These are phyloP conservation scores for Chlorophyllum brunneum DNA, from an alignment of 768 basidiomycete species.

Conservation along the genomic window DNA sequence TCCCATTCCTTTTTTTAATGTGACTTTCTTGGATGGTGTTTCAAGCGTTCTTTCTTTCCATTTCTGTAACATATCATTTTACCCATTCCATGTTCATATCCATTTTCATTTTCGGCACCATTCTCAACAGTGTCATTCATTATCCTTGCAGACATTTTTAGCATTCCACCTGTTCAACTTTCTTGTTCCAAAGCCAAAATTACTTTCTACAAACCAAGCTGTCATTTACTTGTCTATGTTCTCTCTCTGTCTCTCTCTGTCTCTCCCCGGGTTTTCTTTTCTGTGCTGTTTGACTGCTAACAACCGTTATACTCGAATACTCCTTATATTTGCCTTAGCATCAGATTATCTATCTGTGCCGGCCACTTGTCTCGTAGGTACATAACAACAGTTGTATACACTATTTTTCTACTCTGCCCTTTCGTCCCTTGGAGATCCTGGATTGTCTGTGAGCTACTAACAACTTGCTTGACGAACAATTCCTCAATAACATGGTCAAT, in stretches of 20 bases:
- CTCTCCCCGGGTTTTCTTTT: background rate
- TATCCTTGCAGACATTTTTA: background rate
- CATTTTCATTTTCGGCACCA: background rate
- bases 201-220: background rate
- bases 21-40: background rate
- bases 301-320: background rate
- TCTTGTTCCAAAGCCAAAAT: background rate
- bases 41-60: background rate
- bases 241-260: background rate
- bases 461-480: too few relatives aligned
- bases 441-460: too few relatives aligned
- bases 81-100: background rate
- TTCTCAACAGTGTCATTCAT: background rate
- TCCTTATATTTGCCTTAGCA: background rate
- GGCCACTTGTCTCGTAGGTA: slow-evolving; percentile 8
- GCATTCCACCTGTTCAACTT: background rate
- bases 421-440: too few relatives aligned
- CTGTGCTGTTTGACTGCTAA: background rate
- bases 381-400: slow-evolving; percentile 4
- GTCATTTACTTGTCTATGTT: background rate
- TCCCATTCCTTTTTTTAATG: background rate
- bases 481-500: too few relatives aligned
- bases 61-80: background rate
- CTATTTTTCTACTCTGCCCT: background rate
- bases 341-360: slow-evolving; percentile 11